Base-by-base conservation (phyloP, 768 basidiomycete species). In the Agrocybe praecox region DNA sequence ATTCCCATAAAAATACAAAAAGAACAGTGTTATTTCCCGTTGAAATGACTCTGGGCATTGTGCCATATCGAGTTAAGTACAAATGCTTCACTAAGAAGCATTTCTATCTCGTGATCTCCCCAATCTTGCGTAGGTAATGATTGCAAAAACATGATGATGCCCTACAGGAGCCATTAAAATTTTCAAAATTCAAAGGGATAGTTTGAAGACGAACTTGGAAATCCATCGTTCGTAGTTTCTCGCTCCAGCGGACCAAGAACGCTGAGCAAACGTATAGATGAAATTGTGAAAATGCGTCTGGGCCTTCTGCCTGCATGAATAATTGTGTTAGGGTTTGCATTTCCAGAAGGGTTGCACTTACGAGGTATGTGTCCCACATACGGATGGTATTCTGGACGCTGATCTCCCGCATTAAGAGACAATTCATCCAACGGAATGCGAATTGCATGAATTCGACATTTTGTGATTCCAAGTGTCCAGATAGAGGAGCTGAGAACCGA, bases 351-450 rank as follows among this genome's bases (percentile, higher is more conserved):
- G 32, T 17, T n/a, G 24, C 4, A 73, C 92, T 55, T 58, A 98
- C 97, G 67, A 99, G 75, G 72, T 99, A 99, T 12, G 97, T 98
- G 70, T 99, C 97, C 97, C 97, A 99, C 96, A 98, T 98, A 53
- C 97, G 84, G 49, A 98, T 92, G 17, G 96, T 98, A 70, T 98
- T 96, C 65, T 89, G 86, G 48, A 99, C 94, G 63, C 90, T 96
- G 62, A 99, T 92, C 76, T 98, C 97, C 55, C 97, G 83, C 96
- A 99, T 98, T 57, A 98, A 80, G 49, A 99, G 74, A 69, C 97
- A 98, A 67, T 99, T 98, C 95, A 99, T 98, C 97, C 97, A 99
- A 50, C 97, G 84, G 75, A 99, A 99, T 36, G 97, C 96, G 65
- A 99, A 99, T 69, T 99, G 97, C 89, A 99, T 97, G 68, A 97